Conservation (phyloP, 2,329 filamentous ascomycete species). For the Exophiala sp. region DNA sequence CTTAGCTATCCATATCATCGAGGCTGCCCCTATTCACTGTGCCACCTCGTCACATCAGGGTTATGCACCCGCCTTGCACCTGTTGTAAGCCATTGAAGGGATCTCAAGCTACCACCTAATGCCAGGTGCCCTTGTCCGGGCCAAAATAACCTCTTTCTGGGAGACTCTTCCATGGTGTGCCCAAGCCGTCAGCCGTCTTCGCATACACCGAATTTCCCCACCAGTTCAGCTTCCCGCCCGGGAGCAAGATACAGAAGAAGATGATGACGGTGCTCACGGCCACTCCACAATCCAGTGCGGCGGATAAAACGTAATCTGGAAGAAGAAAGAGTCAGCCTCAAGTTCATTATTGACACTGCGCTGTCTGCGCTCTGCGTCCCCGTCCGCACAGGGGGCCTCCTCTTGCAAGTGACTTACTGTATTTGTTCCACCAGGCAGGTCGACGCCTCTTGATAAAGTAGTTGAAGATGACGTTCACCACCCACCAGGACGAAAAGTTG, state of each 20-base stretch:
- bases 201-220: constrained; percentile 35
- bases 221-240: constrained; percentile 31
- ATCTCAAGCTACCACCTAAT: background rate
- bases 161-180: constrained; percentile 30
- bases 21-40: too few species aligned
- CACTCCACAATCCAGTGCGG: constrained; percentile 35
- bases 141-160: constrained; percentile 32
- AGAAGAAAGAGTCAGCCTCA: background rate
- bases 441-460: constrained; percentile 33
- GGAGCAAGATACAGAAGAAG: constrained; percentile 35
- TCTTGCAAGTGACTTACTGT: constrained; percentile 29
- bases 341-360: too few species aligned
- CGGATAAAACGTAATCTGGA: constrained; percentile 36
- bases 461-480: constrained; percentile 38
- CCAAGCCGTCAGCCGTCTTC: constrained; percentile 31
- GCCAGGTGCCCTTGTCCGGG: constrained; percentile 13
- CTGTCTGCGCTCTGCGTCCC: too few species aligned
- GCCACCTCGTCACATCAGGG: too few species aligned
- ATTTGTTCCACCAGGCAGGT: constrained; percentile 38
- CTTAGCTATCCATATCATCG: too few species aligned
- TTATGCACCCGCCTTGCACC: too few species aligned
- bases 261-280: constrained; percentile 35
- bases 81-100: too few species aligned
- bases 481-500: constrained; percentile 35
- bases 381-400: too few species aligned